A percentile compares a stretch with the other conserved stretches of the same genome.
These are phyloP conservation scores for Neotropicomus parvogracilis DNA, from an alignment of 1,284 basidiomycete genomes.

Conservation along the genomic window DNA sequence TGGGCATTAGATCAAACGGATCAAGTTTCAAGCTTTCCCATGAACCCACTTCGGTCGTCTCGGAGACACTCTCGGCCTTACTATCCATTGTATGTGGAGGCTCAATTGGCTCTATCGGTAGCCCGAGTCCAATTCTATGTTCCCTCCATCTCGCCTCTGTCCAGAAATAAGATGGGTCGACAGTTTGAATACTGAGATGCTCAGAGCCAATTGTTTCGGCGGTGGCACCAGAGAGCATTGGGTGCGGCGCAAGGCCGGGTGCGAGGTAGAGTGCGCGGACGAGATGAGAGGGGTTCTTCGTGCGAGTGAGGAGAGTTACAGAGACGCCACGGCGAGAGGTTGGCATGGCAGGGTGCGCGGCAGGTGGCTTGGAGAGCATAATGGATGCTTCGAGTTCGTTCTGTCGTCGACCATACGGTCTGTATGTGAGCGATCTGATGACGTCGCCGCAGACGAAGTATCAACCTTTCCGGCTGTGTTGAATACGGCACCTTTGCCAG, in stretches of 20 bases:
- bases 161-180: constrained; percentile 74
- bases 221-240: constrained; percentile 62
- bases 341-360: constrained; percentile 57
- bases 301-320: constrained; percentile 60
- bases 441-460: no score
- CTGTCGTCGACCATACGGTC: constrained; percentile 33
- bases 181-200: constrained; percentile 51
- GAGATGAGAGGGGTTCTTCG: constrained; percentile 72
- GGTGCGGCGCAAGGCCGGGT: constrained; percentile 57
- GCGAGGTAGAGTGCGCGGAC: constrained; percentile 66
- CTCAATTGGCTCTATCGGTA: constrained; percentile 61
- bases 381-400: constrained; percentile 78
- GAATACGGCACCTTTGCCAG: constrained; percentile 77
- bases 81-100: constrained; percentile 19
- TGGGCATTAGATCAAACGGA: constrained; percentile 59
- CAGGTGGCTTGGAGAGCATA: constrained; percentile 73
- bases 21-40: constrained; percentile 18
- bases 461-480: constrained; percentile 69
- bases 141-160: constrained; percentile 72
- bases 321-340: constrained; percentile 58
- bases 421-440: background rate
- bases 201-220: constrained; percentile 57
- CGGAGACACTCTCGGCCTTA: background rate
- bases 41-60: constrained; percentile 16
- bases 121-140: constrained; percentile 64